These are phyloP conservation scores for Calonectria hawksworthii DNA, from an alignment of 2,329 filamentous ascomycete genomes.

Conservation along the genomic window DNA sequence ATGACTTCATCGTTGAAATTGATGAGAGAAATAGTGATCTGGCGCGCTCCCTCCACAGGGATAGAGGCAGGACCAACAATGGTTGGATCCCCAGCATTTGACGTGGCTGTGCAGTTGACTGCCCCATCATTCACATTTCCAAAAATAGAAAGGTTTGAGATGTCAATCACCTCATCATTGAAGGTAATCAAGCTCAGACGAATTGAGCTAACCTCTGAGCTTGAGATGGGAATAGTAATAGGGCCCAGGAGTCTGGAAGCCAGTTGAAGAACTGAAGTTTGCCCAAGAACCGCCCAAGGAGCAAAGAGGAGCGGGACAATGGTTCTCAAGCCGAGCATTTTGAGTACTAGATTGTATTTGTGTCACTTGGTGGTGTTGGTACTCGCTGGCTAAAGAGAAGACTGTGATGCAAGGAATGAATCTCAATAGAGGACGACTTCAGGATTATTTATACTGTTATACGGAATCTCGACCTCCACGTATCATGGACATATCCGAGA, in stretches of 20 bases:
- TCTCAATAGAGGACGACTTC: neutral
- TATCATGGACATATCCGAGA: neutral
- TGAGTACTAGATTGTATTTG: neutral
- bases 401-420: neutral
- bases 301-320: neutral
- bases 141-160: neutral
- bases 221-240: neutral
- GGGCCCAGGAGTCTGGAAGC: neutral
- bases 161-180: neutral
- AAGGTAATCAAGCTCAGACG: neutral
- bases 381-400: neutral
- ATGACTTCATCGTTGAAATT: neutral
- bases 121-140: neutral
- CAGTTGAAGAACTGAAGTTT: neutral
- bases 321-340: neutral
- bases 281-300: neutral
- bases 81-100: neutral
- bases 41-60: neutral
- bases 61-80: neutral
- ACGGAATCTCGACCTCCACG: neutral
- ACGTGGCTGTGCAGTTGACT: neutral
- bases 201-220: neutral
- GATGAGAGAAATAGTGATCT: neutral
- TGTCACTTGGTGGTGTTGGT: neutral
- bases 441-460: neutral